A percentile compares a stretch with the other conserved stretches of the same genome.
Evolutionary conservation across 352 stramenopile genomes (phyloP).

Genomic region (Globisporangium cederbergense): DNA sequence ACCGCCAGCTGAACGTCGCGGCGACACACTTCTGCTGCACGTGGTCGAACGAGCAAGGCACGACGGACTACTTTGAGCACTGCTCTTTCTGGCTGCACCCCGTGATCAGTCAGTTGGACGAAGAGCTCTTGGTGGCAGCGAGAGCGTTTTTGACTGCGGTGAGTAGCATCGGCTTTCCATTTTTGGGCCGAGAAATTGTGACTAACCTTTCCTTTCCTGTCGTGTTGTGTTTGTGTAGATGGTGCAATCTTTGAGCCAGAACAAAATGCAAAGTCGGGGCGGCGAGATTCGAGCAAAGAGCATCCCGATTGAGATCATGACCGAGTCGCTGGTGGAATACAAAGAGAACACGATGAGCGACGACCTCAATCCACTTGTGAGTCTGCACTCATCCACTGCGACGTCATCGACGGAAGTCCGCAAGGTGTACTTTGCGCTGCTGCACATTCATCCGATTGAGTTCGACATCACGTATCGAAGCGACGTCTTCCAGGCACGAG

Average conservation of each 20-base stretch:
- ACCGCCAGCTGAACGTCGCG: conserved; percentile 70
- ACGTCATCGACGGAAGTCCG: conserved; percentile 68
- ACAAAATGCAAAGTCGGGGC: conserved; percentile 63
- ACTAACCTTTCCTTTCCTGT: conserved; percentile 3
- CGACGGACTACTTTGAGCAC: conserved; percentile 88
- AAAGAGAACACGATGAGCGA: conserved; percentile 75
- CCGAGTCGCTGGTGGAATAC: conserved; percentile 67
- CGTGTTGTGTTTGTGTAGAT: conserved; percentile 29
- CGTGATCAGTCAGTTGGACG: conserved; percentile 80
- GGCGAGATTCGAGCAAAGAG: conserved; percentile 82
- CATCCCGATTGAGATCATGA: conserved; percentile 81
- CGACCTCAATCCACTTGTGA: conserved; percentile 77
- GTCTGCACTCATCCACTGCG: conserved; percentile 55
- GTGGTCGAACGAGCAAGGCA: conserved; percentile 88
- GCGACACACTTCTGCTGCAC: conserved; percentile 87
- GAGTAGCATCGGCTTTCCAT: conserved; percentile 12
- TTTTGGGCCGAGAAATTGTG: not conserved
- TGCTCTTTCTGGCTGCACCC: conserved; percentile 86
- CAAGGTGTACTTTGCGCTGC: conserved; percentile 86
- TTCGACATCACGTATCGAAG: conserved; percentile 88
- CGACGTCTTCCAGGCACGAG: conserved; percentile 74
- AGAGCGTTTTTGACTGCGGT: conserved; percentile 76
- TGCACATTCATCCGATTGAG: conserved; percentile 87
- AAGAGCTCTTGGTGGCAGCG: conserved; percentile 76
- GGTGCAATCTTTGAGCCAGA: conserved; percentile 59